Percentiles rank a stretch among this genome's conserved stretches.
These are phyloP conservation scores for Phyllosticta capitalensis DNA, from an alignment of 2,329 filamentous ascomycete genomes.

Conservation along the genomic window DNA sequence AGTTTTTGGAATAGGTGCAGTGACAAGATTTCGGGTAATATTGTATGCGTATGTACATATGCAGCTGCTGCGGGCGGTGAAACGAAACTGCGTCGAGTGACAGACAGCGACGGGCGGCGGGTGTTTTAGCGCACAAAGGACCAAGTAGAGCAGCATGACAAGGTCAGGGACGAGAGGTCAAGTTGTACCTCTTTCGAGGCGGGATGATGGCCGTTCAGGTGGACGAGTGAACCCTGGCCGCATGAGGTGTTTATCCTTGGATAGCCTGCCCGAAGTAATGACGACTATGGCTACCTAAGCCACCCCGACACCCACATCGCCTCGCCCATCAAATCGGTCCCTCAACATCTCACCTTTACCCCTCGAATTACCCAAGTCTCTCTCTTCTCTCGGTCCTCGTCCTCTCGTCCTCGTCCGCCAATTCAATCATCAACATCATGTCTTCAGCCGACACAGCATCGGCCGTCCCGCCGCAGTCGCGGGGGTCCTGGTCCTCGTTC, in stretches of 20 bases:
- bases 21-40: not conserved
- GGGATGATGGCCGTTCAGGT: not conserved
- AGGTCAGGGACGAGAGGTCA: not conserved
- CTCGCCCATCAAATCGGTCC: not conserved
- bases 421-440: not conserved
- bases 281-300: not conserved
- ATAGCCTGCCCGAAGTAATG: not conserved
- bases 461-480: constrained; percentile 36
- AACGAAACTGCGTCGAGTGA: not conserved
- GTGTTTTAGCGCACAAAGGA: not conserved
- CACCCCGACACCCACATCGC: not conserved
- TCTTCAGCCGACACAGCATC: constrained; percentile 15
- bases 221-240: not conserved
- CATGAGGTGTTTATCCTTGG: not conserved
- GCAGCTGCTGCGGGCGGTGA: not conserved
- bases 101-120: not conserved
- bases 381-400: not conserved
- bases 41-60: too few relatives aligned
- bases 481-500: constrained; percentile 41
- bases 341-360: constrained; percentile 1
- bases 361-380: not conserved
- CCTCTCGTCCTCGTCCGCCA: not conserved
- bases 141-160: not conserved
- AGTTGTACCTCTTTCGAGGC: not conserved
- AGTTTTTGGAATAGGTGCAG: not conserved